Evolutionary conservation across 768 basidiomycete genomes (phyloP).

Genomic region (Rubroboletus satanas): DNA sequence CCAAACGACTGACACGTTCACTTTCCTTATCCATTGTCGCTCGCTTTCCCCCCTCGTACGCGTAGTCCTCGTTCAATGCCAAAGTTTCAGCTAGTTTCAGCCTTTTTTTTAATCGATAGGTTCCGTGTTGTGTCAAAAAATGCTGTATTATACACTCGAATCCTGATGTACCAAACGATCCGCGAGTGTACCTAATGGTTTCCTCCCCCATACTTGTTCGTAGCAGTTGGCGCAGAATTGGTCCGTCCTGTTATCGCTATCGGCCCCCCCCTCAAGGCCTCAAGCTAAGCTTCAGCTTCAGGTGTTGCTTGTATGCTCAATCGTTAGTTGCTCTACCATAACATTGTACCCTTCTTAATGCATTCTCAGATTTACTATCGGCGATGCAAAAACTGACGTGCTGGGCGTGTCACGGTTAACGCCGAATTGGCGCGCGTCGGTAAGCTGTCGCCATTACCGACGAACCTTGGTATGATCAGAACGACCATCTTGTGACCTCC

Average conservation of each 20-base stretch:
- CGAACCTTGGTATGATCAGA: too few species aligned
- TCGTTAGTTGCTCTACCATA: too few species aligned
- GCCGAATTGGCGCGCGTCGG: too few species aligned
- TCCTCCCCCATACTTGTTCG: not conserved
- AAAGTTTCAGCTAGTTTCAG: not conserved
- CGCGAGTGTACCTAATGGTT: conserved; percentile 1
- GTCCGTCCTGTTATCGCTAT: too few species aligned
- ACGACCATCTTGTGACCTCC: too few species aligned
- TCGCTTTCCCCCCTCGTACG: not conserved
- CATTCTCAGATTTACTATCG: too few species aligned
- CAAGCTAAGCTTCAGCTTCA: too few species aligned
- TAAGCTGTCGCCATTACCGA: too few species aligned
- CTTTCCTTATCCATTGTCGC: not conserved
- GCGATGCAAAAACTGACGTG: too few species aligned
- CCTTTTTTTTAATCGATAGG: not conserved
- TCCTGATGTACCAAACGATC: conserved; percentile 4
- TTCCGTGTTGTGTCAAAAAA: not conserved
- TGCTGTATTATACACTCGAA: conserved; percentile 15
- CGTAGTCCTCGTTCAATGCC: not conserved
- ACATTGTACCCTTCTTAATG: too few species aligned
- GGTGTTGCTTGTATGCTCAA: not conserved
- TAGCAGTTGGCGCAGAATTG: not conserved
- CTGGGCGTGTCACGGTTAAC: too few species aligned
- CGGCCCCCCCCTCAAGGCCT: too few species aligned
- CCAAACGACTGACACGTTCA: not conserved